Evolutionary conservation across 163 green algal species (phyloP), one percentile per base, ranked within the genome.

Genomic region (Coccomyxa subellipsoidea): DNA sequence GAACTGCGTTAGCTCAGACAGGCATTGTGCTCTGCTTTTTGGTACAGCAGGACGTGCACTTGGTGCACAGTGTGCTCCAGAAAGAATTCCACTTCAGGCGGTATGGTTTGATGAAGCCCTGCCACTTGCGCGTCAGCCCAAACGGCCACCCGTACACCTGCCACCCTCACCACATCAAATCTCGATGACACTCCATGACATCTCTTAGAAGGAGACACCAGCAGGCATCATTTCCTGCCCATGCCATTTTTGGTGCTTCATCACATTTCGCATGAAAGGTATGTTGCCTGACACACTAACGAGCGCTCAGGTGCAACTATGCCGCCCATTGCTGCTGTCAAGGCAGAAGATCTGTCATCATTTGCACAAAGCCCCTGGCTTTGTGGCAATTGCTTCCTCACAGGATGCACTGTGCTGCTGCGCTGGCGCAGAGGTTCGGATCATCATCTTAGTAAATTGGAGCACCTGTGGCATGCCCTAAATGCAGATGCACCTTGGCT

Each of bases 61-160:
- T 59, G 5, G 3, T 8, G 0, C 5, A 59, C 47, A 59, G 47
- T 59, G 47, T 27, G 47, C 47, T 59, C 47, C 47, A 59, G 23
- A 59, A 59, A 2, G 47, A 12, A 8, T 59, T 59, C 47, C 47
- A 59, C 47, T 6, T 73, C 8, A n/a, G 31, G 1, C n/a, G 31
- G 66, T 73, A 73, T 35, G 66, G 66, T 73, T 73, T 73, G 66
- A 73, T 73, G 18, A 73, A n/a, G 18, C 18, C 27, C 27, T 73
- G 27, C 29, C 27, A 73, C 66, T 73, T 73, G 29, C 66, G 27
- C 29, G 66, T 73, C n/a, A 73, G 66, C 21, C 32, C 32, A 23
- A 73, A 73, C 21, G 66, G 66, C 66, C 66, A 73, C 2, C 66
- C 66, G 32, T 73, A 73, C 66, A 73, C 66, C 66, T 73, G 7